Evolutionary conservation across 2,329 filamentous ascomycete species (phyloP).

Genomic region (Pseudogymnoascus destructans): DNA sequence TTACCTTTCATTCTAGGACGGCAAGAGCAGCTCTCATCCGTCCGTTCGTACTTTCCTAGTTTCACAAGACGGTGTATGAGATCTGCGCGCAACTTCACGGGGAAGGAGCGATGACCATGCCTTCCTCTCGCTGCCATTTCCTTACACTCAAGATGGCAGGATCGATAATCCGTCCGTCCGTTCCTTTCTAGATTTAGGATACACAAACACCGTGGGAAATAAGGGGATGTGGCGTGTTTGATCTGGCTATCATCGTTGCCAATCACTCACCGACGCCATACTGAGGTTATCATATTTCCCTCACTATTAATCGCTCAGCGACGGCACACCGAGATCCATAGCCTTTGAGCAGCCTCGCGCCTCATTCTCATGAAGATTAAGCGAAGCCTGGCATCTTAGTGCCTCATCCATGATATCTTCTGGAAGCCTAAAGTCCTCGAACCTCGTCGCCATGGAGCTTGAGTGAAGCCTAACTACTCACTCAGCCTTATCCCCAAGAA

Average conservation of each 20-base stretch:
- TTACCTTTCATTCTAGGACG: not conserved
- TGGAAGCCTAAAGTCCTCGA: not conserved
- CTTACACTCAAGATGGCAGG: not conserved
- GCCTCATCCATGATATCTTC: not conserved
- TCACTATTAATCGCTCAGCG: not conserved
- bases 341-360: not conserved
- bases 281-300: not conserved
- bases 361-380: not conserved
- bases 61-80: not conserved
- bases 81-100: not conserved
- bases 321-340: not conserved
- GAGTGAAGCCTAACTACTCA: not conserved
- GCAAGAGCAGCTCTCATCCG: not conserved
- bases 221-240: not conserved
- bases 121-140: not conserved
- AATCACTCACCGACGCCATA: not conserved
- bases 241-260: not conserved
- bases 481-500: not conserved
- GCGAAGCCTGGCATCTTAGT: not conserved
- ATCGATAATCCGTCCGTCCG: not conserved
- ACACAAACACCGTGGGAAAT: not conserved
- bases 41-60: no score
- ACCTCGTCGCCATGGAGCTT: not conserved
- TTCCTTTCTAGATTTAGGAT: not conserved
- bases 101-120: not conserved